phyloP scores from a whole-genome alignment of 2,329 filamentous ascomycete genomes.

The Pseudogymnoascus destructans region DNA sequence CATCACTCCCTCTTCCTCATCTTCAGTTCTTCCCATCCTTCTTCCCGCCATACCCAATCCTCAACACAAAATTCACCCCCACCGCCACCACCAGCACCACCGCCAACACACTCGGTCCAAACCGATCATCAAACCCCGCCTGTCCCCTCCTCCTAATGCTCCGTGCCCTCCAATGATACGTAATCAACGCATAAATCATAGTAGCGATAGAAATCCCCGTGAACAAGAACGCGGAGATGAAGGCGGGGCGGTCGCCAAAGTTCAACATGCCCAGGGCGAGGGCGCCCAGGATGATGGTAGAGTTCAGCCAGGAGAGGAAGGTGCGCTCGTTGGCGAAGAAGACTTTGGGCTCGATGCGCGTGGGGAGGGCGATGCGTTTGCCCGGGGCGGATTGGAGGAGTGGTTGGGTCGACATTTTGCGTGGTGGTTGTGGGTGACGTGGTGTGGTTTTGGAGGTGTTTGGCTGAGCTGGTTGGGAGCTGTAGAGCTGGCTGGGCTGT shows the following conservation, averaged over 20 bases:
- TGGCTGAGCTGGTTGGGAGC: neutral
- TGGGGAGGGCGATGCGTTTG: conserved; percentile 96
- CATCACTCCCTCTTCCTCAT: neutral
- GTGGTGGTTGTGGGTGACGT: neutral
- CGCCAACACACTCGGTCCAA: conserved; percentile 82
- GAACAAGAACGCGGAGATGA: conserved; percentile 88
- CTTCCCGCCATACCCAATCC: conserved; percentile 39
- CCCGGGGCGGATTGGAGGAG: conserved; percentile 89
- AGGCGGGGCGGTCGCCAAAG: conserved; percentile 88
- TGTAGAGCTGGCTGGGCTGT: no score
- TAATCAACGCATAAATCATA: conserved; percentile 89
- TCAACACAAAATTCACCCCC: conserved; percentile 88
- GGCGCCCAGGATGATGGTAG: conserved; percentile 94
- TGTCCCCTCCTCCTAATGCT: conserved; percentile 85
- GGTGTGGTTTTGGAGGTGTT: conserved; percentile 8
- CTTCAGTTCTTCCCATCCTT: conserved; percentile 13
- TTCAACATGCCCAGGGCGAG: conserved; percentile 95
- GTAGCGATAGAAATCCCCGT: conserved; percentile 87
- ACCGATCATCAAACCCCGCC: conserved; percentile 90
- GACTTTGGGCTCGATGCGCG: conserved; percentile 96
- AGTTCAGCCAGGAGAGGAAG: conserved; percentile 99
- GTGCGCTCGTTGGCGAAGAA: conserved; percentile 99
- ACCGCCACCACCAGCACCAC: conserved; percentile 77
- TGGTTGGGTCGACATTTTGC: conserved; percentile 84
- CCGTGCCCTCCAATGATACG: conserved; percentile 94